Percentiles rank a stretch among this genome's conserved stretches.
phyloP scores from a whole-genome alignment of 1,139 yeast genomes.

The Yamadazyma aaseri region DNA sequence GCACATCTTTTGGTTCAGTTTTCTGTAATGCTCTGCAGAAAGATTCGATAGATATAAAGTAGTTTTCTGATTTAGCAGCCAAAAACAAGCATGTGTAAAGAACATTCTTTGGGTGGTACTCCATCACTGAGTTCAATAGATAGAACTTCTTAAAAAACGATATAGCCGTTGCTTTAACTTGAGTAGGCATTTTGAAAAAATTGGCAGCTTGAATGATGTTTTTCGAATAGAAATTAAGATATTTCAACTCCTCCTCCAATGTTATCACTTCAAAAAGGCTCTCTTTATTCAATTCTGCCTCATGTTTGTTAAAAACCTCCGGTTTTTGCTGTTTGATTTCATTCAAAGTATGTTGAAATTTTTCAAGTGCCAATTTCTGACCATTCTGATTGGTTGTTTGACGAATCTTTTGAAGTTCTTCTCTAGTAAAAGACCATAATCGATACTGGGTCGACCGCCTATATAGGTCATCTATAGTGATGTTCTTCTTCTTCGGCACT shows the following conservation, averaged over 20 bases:
- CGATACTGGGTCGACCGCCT: slow-evolving; percentile 83
- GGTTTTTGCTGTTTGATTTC: slow-evolving; percentile 30
- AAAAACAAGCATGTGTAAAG: slow-evolving; percentile 83
- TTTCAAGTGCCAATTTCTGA: slow-evolving; percentile 36
- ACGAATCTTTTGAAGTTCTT: slow-evolving; percentile 50
- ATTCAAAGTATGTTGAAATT: slow-evolving; percentile 24
- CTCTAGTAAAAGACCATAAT: slow-evolving; percentile 76
- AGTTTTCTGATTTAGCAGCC: slow-evolving; percentile 91
- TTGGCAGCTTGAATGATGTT: slow-evolving; percentile 59
- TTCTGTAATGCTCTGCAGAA: slow-evolving; percentile 71
- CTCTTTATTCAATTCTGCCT: slow-evolving; percentile 32
- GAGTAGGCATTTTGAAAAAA: slow-evolving; percentile 48
- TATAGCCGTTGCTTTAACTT: slow-evolving; percentile 75
- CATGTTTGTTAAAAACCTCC: slow-evolving; percentile 26
- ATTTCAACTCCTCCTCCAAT: slow-evolving; percentile 65
- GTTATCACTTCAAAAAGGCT: slow-evolving; percentile 47
- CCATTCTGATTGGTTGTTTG: slow-evolving; percentile 55
- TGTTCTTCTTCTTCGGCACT: slow-evolving; percentile 14
- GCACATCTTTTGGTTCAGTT: slow-evolving; percentile 62
- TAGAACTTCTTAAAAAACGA: slow-evolving; percentile 81
- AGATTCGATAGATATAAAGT: slow-evolving; percentile 80
- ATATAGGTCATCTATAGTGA: slow-evolving; percentile 78
- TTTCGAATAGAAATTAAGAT: slow-evolving; percentile 68
- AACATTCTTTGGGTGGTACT: slow-evolving; percentile 80
- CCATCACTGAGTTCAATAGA: slow-evolving; percentile 76